Base-by-base conservation (phyloP, 2,329 filamentous ascomycete species). In the Pyrenophora graminea region DNA sequence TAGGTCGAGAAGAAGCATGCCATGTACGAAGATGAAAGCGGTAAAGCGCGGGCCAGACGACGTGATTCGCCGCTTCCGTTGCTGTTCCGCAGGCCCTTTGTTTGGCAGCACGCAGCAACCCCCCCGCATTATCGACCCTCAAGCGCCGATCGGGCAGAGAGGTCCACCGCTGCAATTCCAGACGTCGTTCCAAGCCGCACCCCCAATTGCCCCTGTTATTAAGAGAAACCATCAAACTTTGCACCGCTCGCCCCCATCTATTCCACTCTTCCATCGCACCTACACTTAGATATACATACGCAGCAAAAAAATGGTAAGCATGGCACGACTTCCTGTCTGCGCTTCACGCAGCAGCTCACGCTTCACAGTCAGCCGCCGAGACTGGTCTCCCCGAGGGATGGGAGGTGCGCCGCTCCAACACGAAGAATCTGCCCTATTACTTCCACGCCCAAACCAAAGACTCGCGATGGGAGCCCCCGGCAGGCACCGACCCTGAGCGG, bases 371-470 rank as follows among this genome's bases (percentile, higher is more conserved):
- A n/a, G 62, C 65, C 23, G 51, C 48, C 33, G 64, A 68, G 42
- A 68, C 69, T 27, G 93, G 93, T 73, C 85, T 97, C 58, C 92
- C 92, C 56, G 75, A 85, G 42, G 85, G 86, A 74, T 97, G 93
- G 92, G 94, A 97, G 79, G 91, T 99, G 71, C 91, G 94, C 74
- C 91, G 95, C 79, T 96, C 91, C 75, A 96, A 97, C 80, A 96
- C 91, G 76, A 97, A 97, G 81, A 96, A 96, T 78, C 88, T 97
- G 31, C 94, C 94, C 32, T 99, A 99, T 82, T 99, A 97, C 81
- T 97, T 97, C 87, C 95, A 97, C 77, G 80, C 88, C 39, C 79
- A 77, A 63, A 90, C 91, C 58, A 93, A 92, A 74, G 86, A 91
- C 72, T 97, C 94, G 58, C 85, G 90, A 77, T 99, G 94, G 94